Percentiles rank a stretch among this genome's conserved stretches.
These are phyloP conservation scores for Tricharina praecox DNA, from an alignment of 495 filamentous ascomycete species.

Conservation along the genomic window DNA sequence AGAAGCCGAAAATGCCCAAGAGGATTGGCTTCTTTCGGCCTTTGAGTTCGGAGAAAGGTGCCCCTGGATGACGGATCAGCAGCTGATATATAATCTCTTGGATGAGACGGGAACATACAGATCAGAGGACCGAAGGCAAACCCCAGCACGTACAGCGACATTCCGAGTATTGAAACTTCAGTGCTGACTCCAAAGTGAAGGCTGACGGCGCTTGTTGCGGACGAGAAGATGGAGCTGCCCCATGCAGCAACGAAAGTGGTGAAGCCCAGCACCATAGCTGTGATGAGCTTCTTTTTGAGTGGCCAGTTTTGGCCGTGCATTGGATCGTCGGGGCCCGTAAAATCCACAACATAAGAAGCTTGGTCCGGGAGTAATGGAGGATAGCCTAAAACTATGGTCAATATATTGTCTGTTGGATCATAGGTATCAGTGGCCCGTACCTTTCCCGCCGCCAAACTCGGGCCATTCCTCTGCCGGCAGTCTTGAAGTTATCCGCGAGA, in stretches of 20 bases:
- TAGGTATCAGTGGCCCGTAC: too few relatives aligned
- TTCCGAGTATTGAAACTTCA: slow-evolving; percentile 48
- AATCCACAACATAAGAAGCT: slow-evolving; percentile 80
- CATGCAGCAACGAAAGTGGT: slow-evolving; percentile 64
- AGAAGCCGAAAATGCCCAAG: slow-evolving; percentile 59
- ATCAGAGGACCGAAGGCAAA: slow-evolving; percentile 50
- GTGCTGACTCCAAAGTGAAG: slow-evolving; percentile 37
- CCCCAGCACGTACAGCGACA: slow-evolving; percentile 53
- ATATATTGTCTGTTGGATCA: too few relatives aligned
- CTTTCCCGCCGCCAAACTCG: slow-evolving; percentile 26
- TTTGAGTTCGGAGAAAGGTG: slow-evolving; percentile 61
- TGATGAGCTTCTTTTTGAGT: slow-evolving; percentile 53
- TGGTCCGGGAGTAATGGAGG: slow-evolving; percentile 52
- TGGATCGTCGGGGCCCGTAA: slow-evolving; percentile 62
- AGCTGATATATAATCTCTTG: slow-evolving; percentile 18
- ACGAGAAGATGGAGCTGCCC: slow-evolving; percentile 50
- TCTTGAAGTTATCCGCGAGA: neutral
- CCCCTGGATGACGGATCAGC: slow-evolving; percentile 16
- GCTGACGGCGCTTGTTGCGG: slow-evolving; percentile 39
- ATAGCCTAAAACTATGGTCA: slow-evolving; percentile 61
- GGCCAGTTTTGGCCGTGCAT: slow-evolving; percentile 75
- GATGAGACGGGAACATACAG: slow-evolving; percentile 14
- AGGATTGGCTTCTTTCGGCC: slow-evolving; percentile 59
- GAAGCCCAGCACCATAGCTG: slow-evolving; percentile 56
- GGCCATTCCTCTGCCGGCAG: slow-evolving; percentile 26